Evolutionary conservation across 257 asterid genomes (phyloP).

Genomic region (Ilex aquifolium): DNA sequence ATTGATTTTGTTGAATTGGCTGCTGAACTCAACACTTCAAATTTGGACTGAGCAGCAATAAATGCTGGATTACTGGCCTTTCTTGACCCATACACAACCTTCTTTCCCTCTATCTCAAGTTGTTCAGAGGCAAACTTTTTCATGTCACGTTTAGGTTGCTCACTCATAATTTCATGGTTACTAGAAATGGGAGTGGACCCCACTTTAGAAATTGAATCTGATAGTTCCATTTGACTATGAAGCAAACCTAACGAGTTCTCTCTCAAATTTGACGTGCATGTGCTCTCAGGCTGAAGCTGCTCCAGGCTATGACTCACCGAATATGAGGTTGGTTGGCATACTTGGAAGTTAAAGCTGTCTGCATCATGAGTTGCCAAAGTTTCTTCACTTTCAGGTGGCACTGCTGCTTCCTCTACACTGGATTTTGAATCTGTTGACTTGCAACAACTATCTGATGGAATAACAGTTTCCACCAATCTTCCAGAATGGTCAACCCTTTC

Average conservation of each 20-base stretch:
- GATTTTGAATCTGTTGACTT: conserved; percentile 14
- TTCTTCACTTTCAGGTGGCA: conserved; percentile 26
- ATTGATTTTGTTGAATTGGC: conserved; percentile 35
- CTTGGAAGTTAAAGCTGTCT: conserved; percentile 22
- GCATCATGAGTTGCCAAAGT: conserved; percentile 26
- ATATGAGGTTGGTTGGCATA: conserved; percentile 6
- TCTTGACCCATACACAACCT: conserved; percentile 29
- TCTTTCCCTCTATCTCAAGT: conserved; percentile 46
- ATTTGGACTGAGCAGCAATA: conserved; percentile 84
- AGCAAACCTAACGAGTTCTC: conserved; percentile 26
- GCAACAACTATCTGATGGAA: conserved; percentile 14
- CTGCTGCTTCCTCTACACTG: conserved; percentile 14
- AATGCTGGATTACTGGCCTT: conserved; percentile 79
- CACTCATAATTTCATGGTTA: conserved; percentile 26
- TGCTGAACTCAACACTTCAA: conserved; percentile 59
- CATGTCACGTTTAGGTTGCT: conserved; percentile 20
- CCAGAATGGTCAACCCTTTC: no score
- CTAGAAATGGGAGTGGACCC: conserved; percentile 24
- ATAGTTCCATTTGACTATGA: conserved; percentile 22
- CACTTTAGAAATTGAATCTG: conserved; percentile 22
- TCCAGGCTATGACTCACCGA: conserved; percentile 4
- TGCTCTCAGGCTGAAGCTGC: conserved; percentile 18
- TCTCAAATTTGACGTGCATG: conserved; percentile 22
- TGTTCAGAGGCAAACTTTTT: conserved; percentile 23
- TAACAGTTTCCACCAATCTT: conserved; percentile 15